Evolutionary conservation across 148 eudicot genomes (phyloP).

Genomic region (Euryodendron excelsum): DNA sequence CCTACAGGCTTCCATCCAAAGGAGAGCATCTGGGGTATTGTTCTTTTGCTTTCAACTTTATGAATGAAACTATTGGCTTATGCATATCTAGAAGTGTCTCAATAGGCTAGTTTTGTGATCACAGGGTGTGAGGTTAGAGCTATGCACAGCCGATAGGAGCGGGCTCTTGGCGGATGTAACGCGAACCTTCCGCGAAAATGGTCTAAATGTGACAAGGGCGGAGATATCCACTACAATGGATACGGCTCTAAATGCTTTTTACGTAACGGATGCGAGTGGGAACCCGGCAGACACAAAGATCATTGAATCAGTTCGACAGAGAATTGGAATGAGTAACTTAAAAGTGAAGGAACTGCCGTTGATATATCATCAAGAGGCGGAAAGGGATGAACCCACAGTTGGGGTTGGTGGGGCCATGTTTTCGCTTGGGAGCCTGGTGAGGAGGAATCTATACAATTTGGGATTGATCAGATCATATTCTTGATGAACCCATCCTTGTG

Average conservation of each 20-base stretch:
- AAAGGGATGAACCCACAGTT: conserved; percentile 33
- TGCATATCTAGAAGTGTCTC: neutral
- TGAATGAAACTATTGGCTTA: neutral
- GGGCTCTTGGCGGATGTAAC: conserved; percentile 76
- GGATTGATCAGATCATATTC: conserved; percentile 80
- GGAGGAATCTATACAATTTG: conserved; percentile 74
- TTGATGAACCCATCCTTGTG: conserved; percentile 18
- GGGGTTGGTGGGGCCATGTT: conserved; percentile 76
- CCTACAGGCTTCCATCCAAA: conserved; percentile 67
- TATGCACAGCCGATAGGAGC: conserved; percentile 53
- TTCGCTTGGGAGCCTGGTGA: conserved; percentile 80
- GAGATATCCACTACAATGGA: conserved; percentile 71
- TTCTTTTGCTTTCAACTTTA: conserved; percentile 1
- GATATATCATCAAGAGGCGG: conserved; percentile 42
- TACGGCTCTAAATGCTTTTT: conserved; percentile 62
- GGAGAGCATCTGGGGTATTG: conserved; percentile 81
- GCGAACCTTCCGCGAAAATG: conserved; percentile 82
- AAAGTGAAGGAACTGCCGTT: conserved; percentile 80
- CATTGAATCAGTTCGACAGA: conserved; percentile 61
- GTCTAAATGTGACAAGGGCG: conserved; percentile 80
- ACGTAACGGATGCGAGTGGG: conserved; percentile 73
- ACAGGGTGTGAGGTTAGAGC: conserved; percentile 86
- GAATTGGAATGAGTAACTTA: conserved; percentile 48
- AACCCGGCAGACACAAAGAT: conserved; percentile 52
- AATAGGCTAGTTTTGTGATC: neutral